Base-by-base conservation (phyloP, 1,284 basidiomycete species). In the Rhodotorula sp. region DNA sequence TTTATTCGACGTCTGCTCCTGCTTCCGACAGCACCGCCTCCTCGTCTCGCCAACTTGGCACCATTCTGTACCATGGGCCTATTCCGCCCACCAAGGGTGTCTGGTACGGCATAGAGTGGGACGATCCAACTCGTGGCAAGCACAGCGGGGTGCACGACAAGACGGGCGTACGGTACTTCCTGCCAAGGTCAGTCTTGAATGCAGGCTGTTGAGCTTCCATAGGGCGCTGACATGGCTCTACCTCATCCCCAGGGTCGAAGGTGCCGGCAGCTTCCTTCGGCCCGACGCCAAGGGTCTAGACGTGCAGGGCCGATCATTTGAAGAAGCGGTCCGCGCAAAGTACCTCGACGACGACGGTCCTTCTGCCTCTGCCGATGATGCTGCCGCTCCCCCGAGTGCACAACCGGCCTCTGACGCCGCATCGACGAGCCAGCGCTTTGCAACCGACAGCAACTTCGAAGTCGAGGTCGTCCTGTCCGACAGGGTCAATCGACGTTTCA, bases 51-150 rank as follows among this genome's bases (percentile, higher is more conserved):
- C 62, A 63, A 44, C 62, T 63, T 27, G 62, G 62, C 7, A 63
- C 92, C 1, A 81, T 96, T 71, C 87, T 83, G 81, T 95, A 87
- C 79, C 81, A 86, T 10, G 93, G 93, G 5, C 75, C 81, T 2
- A 88, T 96, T 21, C 83, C 87, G 21, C 86, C 86, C 25, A 88
- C 90, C 0, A 79, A 82, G 13, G 91, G 90, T 16, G 77, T 82
- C 21, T 99, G 96, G 95, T 86, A 95, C 8, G 96, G 96, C 19
- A 86, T 98, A 63, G 95, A 98, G 83, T 99, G 95, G 92, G 96
- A 99, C 63, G 89, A 93, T 78, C 85, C 89, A 9, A 71, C 80
- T 1, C 86, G 91, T 64, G 95, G 95, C 42, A 96, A 91, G 81
- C 94, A 98, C 80, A 87, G 90, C 76, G 96, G 96, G 17, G 81